These are phyloP conservation scores for Chernovozyma aurita DNA, from an alignment of 1,139 yeast genomes.

Conservation along the genomic window DNA sequence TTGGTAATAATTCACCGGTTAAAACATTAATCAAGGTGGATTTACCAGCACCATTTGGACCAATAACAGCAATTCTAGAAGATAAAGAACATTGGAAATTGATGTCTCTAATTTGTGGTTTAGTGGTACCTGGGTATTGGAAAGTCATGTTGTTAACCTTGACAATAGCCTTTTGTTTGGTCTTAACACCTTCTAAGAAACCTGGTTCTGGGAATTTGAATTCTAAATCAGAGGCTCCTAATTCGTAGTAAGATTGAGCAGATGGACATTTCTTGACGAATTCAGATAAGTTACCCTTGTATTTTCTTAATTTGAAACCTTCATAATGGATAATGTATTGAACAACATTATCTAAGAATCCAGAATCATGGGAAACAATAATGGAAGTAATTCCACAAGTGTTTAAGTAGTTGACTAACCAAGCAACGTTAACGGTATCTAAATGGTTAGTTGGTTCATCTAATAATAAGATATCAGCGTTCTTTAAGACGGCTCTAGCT, in stretches of 20 bases:
- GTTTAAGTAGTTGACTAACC: constrained; percentile 98
- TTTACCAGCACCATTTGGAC: constrained; percentile 99
- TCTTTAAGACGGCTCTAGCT: constrained; percentile 98
- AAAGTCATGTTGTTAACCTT: constrained; percentile 94
- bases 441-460: constrained; percentile 99
- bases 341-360: constrained; percentile 96
- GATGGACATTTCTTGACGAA: constrained; percentile 98
- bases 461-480: constrained; percentile 95
- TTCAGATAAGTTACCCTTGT: constrained; percentile 99
- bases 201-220: constrained; percentile 99
- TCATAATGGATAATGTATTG: constrained; percentile 99
- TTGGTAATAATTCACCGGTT: constrained; percentile 99
- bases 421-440: constrained; percentile 98
- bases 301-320: constrained; percentile 98
- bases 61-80: constrained; percentile 99
- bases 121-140: constrained; percentile 98
- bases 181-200: constrained; percentile 99
- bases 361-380: constrained; percentile 98
- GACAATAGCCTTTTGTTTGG: constrained; percentile 99
- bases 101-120: constrained; percentile 87
- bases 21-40: constrained; percentile 96
- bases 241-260: constrained; percentile 97
- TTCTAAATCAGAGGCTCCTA: constrained; percentile 95
- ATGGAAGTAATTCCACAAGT: constrained; percentile 98
- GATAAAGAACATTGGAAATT: constrained; percentile 98